These are phyloP conservation scores for Periconia sp. DNA, from an alignment of 2,329 filamentous ascomycete species.

Conservation along the genomic window DNA sequence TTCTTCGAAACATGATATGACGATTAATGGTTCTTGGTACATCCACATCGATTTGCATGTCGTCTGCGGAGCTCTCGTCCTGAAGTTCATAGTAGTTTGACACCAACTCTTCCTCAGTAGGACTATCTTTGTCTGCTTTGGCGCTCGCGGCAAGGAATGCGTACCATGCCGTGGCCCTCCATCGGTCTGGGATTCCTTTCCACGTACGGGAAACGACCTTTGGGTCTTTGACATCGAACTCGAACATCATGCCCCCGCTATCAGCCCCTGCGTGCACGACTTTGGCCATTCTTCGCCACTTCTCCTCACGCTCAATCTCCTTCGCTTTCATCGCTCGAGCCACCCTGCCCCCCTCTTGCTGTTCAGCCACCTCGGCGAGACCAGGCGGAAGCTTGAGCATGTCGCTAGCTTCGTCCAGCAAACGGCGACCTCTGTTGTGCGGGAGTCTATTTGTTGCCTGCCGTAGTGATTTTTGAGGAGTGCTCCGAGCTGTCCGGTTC, in stretches of 20 bases:
- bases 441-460: constrained; percentile 60
- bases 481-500: constrained; percentile 42
- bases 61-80: constrained; percentile 78
- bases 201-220: constrained; percentile 88
- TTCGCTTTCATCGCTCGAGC: constrained; percentile 61
- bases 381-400: constrained; percentile 68
- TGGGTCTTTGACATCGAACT: constrained; percentile 80
- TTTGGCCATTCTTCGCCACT: constrained; percentile 71
- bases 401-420: constrained; percentile 66
- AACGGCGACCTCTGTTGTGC: constrained; percentile 59
- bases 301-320: constrained; percentile 67
- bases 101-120: constrained; percentile 74
- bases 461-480: constrained; percentile 53
- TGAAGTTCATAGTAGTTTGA: constrained; percentile 75
- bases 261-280: constrained; percentile 52
- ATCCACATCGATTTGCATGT: constrained; percentile 96
- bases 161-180: constrained; percentile 93
- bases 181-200: constrained; percentile 97
- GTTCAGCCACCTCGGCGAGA: constrained; percentile 52
- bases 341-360: constrained; percentile 54
- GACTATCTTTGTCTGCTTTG: constrained; percentile 65
- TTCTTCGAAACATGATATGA: constrained; percentile 94
- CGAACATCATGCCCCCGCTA: constrained; percentile 69
- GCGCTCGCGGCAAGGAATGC: constrained; percentile 85
- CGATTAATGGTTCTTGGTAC: constrained; percentile 93